These are phyloP conservation scores for Xylaria venustula DNA, from an alignment of 495 filamentous ascomycete genomes.

Conservation along the genomic window DNA sequence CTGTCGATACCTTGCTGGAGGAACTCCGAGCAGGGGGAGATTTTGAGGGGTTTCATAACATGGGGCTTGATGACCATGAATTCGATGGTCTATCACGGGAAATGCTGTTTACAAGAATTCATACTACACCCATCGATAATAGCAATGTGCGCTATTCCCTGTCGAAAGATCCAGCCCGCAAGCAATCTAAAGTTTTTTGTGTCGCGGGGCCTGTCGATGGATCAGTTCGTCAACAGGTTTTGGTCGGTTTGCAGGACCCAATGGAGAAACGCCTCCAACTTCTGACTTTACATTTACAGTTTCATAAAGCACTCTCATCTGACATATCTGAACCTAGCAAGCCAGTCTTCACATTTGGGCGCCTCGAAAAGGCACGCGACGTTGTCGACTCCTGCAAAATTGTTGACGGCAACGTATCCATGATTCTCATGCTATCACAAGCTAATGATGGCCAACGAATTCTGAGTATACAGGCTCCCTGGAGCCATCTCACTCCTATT, in stretches of 20 bases:
- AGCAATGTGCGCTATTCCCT: constrained; percentile 56
- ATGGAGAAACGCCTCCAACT: constrained; percentile 66
- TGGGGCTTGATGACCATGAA: constrained; percentile 68
- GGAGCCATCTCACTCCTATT: constrained; percentile 62
- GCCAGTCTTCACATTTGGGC: constrained; percentile 38
- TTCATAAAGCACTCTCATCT: constrained; percentile 19
- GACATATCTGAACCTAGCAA: constrained; percentile 17
- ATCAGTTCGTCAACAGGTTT: constrained; percentile 49
- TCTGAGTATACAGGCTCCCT: constrained; percentile 73
- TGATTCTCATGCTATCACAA: constrained; percentile 68
- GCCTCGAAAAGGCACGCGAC: constrained; percentile 51
- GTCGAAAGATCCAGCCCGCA: constrained; percentile 45
- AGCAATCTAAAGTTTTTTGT: constrained; percentile 62
- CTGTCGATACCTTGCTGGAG: constrained; percentile 71
- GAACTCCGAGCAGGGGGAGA: constrained; percentile 60
- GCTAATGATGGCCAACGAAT: constrained; percentile 59
- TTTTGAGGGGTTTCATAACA: constrained; percentile 66
- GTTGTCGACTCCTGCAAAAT: constrained; percentile 75
- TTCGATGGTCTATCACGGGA: constrained; percentile 70
- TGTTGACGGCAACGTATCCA: constrained; percentile 63
- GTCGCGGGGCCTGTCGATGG: constrained; percentile 59
- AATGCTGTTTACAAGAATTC: constrained; percentile 69
- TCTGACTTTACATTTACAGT: constrained; percentile 56
- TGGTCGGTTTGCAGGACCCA: constrained; percentile 67
- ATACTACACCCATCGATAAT: constrained; percentile 65